Percentiles rank a stretch among this genome's conserved stretches.
phyloP scores from a whole-genome alignment of 257 asterid genomes.

The Anisodus tanguticus region DNA sequence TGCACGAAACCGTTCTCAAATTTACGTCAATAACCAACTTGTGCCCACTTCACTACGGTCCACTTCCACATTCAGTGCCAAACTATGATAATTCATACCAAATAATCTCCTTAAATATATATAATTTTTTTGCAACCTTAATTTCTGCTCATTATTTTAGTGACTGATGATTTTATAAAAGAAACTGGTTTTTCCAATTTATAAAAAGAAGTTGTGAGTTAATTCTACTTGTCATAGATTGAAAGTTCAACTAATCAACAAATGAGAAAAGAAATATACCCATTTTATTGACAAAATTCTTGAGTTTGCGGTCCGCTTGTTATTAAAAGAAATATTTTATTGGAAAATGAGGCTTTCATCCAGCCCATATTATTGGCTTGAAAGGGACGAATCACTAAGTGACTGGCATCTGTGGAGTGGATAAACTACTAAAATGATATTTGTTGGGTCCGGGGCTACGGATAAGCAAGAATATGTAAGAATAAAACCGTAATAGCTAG shows the following conservation, averaged over 20 bases:
- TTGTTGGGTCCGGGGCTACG: too few species aligned
- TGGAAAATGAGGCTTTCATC: neutral
- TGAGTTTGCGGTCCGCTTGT: neutral
- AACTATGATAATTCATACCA: slow-evolving; percentile 9
- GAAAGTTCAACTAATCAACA: neutral
- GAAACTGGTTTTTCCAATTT: neutral
- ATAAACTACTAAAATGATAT: neutral
- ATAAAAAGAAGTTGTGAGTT: neutral
- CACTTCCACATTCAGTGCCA: neutral
- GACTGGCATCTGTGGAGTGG: neutral
- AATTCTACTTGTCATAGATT: neutral
- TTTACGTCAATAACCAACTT: neutral
- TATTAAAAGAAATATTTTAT: neutral
- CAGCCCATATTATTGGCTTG: neutral
- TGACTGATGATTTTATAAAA: neutral
- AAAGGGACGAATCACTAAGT: neutral
- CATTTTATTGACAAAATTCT: neutral
- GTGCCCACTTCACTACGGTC: slow-evolving; percentile 1
- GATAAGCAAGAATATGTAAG: too few species aligned
- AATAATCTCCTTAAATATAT: neutral
- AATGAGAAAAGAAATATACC: neutral
- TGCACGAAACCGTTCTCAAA: neutral
- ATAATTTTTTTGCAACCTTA: neutral
- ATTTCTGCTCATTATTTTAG: neutral
- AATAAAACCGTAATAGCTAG: too few species aligned